Percentiles rank a stretch among this genome's conserved stretches.
Conservation (phyloP, 2,329 filamentous ascomycete species). For the Phymatotrichopsis omnivora region DNA sequence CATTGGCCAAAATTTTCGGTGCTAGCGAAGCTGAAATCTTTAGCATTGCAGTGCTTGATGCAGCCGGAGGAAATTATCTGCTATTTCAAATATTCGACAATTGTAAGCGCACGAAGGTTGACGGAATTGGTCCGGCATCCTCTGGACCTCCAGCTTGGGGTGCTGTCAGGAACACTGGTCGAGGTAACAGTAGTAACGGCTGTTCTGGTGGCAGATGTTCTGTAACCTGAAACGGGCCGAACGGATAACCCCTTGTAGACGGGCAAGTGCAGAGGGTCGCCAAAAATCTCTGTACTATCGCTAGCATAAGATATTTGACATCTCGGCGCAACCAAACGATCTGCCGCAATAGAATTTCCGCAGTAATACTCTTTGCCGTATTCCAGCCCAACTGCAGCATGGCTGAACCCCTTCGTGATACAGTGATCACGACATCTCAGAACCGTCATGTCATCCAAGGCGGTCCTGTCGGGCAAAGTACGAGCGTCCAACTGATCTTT, state of each 20-base stretch:
- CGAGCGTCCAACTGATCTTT: constrained; percentile 36
- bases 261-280: constrained; percentile 25
- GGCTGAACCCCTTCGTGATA: constrained; percentile 39
- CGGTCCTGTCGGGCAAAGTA: constrained; percentile 33
- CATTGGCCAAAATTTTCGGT: constrained; percentile 44
- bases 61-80: constrained; percentile 33
- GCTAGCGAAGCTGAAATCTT: constrained; percentile 41
- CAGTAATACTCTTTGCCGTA: constrained; percentile 49
- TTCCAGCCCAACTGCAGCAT: constrained; percentile 52
- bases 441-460: constrained; percentile 42
- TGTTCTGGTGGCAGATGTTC: constrained; percentile 1
- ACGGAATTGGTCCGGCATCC: constrained; percentile 15
- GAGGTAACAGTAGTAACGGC: background rate
- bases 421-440: constrained; percentile 48
- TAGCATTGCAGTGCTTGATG: constrained; percentile 41
- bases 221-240: constrained; percentile 12
- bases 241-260: constrained; percentile 23
- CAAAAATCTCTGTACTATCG: constrained; percentile 28
- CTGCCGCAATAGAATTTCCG: constrained; percentile 19
- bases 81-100: constrained; percentile 11
- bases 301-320: constrained; percentile 29
- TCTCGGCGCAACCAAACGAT: constrained; percentile 8
- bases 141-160: constrained; percentile 12
- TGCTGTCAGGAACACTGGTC: background rate
- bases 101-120: constrained; percentile 11